Percentiles rank a stretch among this genome's conserved stretches.
These are phyloP conservation scores for Chytriomyces sp. DNA, from an alignment of 192 early-diverging fungal species.

Conservation along the genomic window DNA sequence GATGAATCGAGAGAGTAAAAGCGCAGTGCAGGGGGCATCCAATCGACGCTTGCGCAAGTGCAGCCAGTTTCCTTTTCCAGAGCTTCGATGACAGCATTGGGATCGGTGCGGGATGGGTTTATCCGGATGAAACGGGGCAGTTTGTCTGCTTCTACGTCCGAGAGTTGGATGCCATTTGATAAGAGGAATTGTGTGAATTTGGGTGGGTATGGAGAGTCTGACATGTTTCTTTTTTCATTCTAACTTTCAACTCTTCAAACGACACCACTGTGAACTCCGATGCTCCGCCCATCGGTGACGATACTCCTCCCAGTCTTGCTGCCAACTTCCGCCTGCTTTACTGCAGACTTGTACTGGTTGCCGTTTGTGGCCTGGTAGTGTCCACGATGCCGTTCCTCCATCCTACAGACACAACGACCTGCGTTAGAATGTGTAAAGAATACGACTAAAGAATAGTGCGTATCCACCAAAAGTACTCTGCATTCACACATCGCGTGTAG, in stretches of 20 bases:
- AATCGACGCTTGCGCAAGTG: slow-evolving; percentile 53
- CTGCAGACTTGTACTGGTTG: too few relatives aligned
- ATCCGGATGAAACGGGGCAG: slow-evolving; percentile 82
- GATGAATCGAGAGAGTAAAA: slow-evolving; percentile 62
- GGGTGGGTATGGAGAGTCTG: slow-evolving; percentile 2
- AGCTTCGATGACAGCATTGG: slow-evolving; percentile 21
- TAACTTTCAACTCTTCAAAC: not conserved
- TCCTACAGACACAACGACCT: too few relatives aligned
- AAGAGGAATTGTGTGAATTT: slow-evolving; percentile 70
- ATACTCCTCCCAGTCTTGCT: too few relatives aligned
- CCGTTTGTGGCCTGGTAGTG: too few relatives aligned
- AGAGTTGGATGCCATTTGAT: slow-evolving; percentile 71
- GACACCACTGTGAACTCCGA: too few relatives aligned
- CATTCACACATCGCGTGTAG: not conserved
- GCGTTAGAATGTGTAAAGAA: too few relatives aligned
- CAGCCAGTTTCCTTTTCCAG: slow-evolving; percentile 53
- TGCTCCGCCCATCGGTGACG: too few relatives aligned
- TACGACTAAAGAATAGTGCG: too few relatives aligned
- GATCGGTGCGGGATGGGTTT: slow-evolving; percentile 53
- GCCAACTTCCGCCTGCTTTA: too few relatives aligned
- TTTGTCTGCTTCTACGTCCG: slow-evolving; percentile 60
- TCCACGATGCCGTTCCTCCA: too few relatives aligned
- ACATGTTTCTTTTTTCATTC: not conserved
- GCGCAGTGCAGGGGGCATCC: slow-evolving; percentile 36
- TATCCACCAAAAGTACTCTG: not conserved